Evolutionary conservation across 2,329 filamentous ascomycete species (phyloP), one percentile per base, ranked within the genome.

Genomic region (Aspergillus neotritici): DNA sequence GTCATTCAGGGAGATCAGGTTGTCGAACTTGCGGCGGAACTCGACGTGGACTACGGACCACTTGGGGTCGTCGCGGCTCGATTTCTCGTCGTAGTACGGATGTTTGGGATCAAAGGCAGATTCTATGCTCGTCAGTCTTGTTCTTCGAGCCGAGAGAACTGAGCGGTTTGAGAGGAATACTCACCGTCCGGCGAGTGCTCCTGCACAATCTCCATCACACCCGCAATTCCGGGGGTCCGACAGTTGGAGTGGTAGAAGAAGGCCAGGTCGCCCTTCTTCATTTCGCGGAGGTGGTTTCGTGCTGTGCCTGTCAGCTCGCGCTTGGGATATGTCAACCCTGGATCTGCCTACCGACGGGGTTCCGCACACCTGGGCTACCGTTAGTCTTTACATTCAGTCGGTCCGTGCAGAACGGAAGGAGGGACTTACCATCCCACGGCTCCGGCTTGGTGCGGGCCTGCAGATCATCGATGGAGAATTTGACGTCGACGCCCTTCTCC

Each of bases 221-320:
- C 90, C 1, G 84, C 88, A 37, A 97, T 88, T 2, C 87, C 91
- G 0, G 90, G 89, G 16, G 84, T 79, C 63, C 94, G 94, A 68
- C 87, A 93, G 58, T 93, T 94, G 36, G 87, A 94, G 67, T 96
- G 91, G 63, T 97, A 97, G 71, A 98, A 97, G 70, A 98, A 97
- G 17, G 89, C 90, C 28, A 90, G 75, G 61, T 98, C 93, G 39
- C 90, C 90, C 43, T 83, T 82, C 56, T 87, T 89, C 93, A 98
- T 98, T 7, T 82, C 79, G 25, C 87, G 80, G 69, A 98, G 83
- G 62, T 96, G 88, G 60, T 96, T 97, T 17, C 87, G 81, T 5
- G 91, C 91, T 67, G 64, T 34, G 41, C 31, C 8, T 33, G 51
- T 64, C 33, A 62, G 56, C 34, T 29, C 10, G 3, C 28, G 31